These are phyloP conservation scores for Pseudocercospora cruenta DNA, from an alignment of 2,329 filamentous ascomycete species.

Conservation along the genomic window DNA sequence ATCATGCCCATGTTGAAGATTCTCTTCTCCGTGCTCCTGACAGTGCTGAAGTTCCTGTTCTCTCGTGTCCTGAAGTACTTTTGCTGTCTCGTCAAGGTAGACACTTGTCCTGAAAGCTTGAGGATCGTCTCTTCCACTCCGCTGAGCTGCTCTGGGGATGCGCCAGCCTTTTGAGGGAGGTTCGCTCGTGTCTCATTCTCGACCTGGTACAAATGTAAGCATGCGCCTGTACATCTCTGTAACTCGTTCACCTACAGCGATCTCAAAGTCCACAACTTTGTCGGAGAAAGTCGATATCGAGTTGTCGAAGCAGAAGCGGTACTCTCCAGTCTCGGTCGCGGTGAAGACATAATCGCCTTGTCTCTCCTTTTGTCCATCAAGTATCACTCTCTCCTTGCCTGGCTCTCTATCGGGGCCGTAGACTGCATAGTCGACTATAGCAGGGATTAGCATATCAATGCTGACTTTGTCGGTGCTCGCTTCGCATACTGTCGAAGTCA, in stretches of 20 bases:
- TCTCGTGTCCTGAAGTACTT: slow-evolving; percentile 99
- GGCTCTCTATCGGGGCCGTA: slow-evolving; percentile 66
- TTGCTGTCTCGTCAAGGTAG: slow-evolving; percentile 93
- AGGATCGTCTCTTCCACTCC: slow-evolving; percentile 91
- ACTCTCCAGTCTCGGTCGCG: slow-evolving; percentile 83
- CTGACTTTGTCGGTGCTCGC: neutral
- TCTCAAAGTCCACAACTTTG: slow-evolving; percentile 98
- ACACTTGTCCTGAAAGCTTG: slow-evolving; percentile 90
- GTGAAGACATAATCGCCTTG: slow-evolving; percentile 99
- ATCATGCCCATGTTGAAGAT: slow-evolving; percentile 98
- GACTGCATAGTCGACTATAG: slow-evolving; percentile 79
- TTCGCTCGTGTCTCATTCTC: slow-evolving; percentile 83
- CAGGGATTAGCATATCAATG: slow-evolving; percentile 17
- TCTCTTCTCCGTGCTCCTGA: slow-evolving; percentile 89
- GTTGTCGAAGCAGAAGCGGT: slow-evolving; percentile 98
- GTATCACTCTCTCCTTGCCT: slow-evolving; percentile 68
- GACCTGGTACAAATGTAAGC: slow-evolving; percentile 62
- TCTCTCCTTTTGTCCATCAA: slow-evolving; percentile 86
- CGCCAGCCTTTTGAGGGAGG: slow-evolving; percentile 85
- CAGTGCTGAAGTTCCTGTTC: slow-evolving; percentile 98
- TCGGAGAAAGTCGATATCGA: slow-evolving; percentile 97
- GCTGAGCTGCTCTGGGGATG: slow-evolving; percentile 84
- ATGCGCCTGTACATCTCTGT: neutral
- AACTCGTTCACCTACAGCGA: slow-evolving; percentile 67
- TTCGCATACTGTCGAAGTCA: slow-evolving; percentile 71